Percentiles rank a stretch among this genome's conserved stretches.
phyloP scores from a whole-genome alignment of 2,329 filamentous ascomycete genomes.

The Fusarium falciforme region DNA sequence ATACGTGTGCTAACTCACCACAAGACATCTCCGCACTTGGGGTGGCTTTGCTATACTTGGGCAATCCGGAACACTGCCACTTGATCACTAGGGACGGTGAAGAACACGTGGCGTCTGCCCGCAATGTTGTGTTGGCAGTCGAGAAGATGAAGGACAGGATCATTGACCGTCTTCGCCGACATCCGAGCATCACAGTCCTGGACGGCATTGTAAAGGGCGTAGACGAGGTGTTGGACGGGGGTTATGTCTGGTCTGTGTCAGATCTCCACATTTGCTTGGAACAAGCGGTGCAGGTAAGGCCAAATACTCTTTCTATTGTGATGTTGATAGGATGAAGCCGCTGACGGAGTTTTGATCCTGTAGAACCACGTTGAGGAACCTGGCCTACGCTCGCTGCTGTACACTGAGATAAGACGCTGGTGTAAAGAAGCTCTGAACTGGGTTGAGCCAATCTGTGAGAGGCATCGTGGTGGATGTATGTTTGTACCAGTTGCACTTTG shows the following conservation, averaged over 20 bases:
- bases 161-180: background rate
- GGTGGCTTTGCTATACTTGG: background rate
- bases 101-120: background rate
- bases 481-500: background rate
- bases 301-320: background rate
- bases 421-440: background rate
- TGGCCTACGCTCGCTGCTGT: background rate
- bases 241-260: background rate
- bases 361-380: background rate
- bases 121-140: rapidly evolving
- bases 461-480: background rate
- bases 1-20: background rate
- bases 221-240: background rate
- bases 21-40: background rate
- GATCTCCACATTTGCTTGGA: background rate
- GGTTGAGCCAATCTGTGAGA: background rate
- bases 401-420: rapidly evolving
- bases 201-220: background rate
- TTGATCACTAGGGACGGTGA: background rate
- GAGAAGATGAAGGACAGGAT: background rate
- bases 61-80: background rate
- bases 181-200: rapidly evolving
- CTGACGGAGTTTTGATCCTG: background rate
- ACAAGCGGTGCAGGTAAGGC: background rate
- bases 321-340: background rate